These are phyloP conservation scores for Athelia sp. DNA, from an alignment of 1,284 basidiomycete genomes.

Conservation along the genomic window DNA sequence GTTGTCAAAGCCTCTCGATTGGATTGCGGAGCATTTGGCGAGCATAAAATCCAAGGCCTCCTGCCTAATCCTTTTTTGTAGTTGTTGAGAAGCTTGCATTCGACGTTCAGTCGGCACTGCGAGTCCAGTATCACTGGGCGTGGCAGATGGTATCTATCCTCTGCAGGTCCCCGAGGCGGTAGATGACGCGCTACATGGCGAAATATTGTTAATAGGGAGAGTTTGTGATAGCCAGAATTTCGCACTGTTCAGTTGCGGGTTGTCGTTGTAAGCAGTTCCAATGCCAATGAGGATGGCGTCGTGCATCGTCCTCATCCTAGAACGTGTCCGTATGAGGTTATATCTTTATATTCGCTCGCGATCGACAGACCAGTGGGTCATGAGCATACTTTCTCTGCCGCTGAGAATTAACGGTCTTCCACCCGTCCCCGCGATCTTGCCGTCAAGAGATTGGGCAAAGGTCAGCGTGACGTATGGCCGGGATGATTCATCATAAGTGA, in stretches of 20 bases:
- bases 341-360: too few species aligned
- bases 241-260: conserved; percentile 90
- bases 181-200: conserved; percentile 47
- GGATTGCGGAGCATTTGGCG: conserved; percentile 27
- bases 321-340: background rate
- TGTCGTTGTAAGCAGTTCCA: conserved; percentile 86
- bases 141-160: conserved; percentile 51
- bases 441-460: conserved; percentile 94
- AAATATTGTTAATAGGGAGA: conserved; percentile 2
- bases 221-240: background rate
- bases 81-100: conserved; percentile 75
- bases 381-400: conserved; percentile 83
- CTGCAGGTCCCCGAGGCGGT: conserved; percentile 32
- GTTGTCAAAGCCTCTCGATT: conserved; percentile 14
- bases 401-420: conserved; percentile 81
- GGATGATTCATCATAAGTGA: conserved; percentile 3
- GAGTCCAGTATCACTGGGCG: conserved; percentile 86
- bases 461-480: conserved; percentile 79
- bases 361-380: conserved; percentile 84
- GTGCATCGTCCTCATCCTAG: conserved; percentile 84
- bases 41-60: conserved; percentile 68
- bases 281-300: conserved; percentile 92
- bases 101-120: conserved; percentile 57
- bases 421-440: conserved; percentile 79
- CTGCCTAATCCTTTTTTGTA: conserved; percentile 54